Evolutionary conservation across 371 early-diverging fungal genomes (phyloP), one percentile per base, ranked within the genome.

Genomic region (Rhizomucor pusillus): DNA sequence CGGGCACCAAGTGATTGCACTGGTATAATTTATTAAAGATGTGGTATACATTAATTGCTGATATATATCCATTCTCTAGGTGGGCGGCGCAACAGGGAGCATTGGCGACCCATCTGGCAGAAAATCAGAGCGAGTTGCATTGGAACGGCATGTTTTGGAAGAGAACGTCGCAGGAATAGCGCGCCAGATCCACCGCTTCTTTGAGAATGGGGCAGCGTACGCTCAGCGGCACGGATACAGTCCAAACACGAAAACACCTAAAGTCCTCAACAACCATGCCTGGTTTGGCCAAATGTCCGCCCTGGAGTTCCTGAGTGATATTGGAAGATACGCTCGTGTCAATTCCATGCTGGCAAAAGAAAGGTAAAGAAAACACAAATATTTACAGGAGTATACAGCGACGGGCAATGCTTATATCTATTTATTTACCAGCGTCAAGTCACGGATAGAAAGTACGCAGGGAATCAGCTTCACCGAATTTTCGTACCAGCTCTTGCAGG

Each of bases 401-500:
- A n/a, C n/a, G n/a, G n/a, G n/a, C n/a, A n/a, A n/a, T n/a, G n/a
- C n/a, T n/a, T n/a, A n/a, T n/a, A n/a, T n/a, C 45, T 35, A 14
- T 13, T 36, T 23, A 5, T 29, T 29, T 29, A 34, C 5, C 62
- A 82, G 90, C 61, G 93, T 92, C 19, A 82, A 84, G 49, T 69
- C 84, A 7, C 83, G 97, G 7, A 61, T 97, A 55, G 82, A 85
- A 23, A 86, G 84, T n/a, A 79, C 80, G 1, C 88, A 89, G 47
- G 97, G 97, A 9, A 91, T 97, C 59, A 89, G 90, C 63, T 96
- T 94, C 56, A 94, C 96, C 14, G 98, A 97, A 60, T 97, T 97
- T 54, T 85, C 95, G 3, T 97, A 97, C 69, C 98, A 97, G 65
- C 63, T 96, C 25, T 73, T 97, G 7, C 98, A 97, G 67, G 97